A percentile compares a stretch with the other conserved stretches of the same genome.
Evolutionary conservation across 2,329 filamentous ascomycete species (phyloP).

Genomic region (Claviceps paspali): DNA sequence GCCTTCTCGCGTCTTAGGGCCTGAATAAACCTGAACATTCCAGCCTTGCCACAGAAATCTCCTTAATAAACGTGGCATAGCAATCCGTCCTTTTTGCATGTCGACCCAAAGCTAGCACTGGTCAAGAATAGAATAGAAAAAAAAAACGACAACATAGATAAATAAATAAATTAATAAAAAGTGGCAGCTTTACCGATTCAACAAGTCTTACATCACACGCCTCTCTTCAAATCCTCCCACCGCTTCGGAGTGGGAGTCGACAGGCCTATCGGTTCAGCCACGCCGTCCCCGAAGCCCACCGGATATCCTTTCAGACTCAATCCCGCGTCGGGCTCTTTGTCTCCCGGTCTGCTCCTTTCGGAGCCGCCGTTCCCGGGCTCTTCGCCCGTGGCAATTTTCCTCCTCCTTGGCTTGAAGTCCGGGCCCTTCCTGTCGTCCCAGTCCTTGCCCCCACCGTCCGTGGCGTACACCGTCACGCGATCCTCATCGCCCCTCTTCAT

Average conservation of each 20-base stretch:
- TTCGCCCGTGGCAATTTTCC: slow-evolving; percentile 5
- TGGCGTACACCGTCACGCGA: slow-evolving; percentile 44
- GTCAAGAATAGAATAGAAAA: no score
- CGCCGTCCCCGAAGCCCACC: slow-evolving; percentile 10
- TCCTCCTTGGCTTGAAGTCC: slow-evolving; percentile 21
- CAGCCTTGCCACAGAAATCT: no score
- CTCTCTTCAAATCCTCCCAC: slow-evolving; percentile 18
- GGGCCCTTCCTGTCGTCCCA: slow-evolving; percentile 27
- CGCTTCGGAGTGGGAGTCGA: slow-evolving; percentile 20
- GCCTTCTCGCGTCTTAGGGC: no score
- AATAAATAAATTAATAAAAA: no score
- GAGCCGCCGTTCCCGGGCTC: background rate
- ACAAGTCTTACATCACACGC: no score
- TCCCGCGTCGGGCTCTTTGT: slow-evolving; percentile 1
- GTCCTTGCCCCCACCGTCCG: slow-evolving; percentile 25
- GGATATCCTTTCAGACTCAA: slow-evolving; percentile 6
- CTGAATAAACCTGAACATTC: no score
- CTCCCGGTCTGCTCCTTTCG: slow-evolving; percentile 7
- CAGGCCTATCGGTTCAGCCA: slow-evolving; percentile 6
- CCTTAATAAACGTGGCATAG: no score
- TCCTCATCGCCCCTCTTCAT: slow-evolving; percentile 48
- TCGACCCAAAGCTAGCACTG: no score
- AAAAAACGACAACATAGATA: no score
- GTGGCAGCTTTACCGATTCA: no score
- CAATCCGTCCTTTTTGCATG: no score